A percentile compares a stretch with the other conserved stretches of the same genome.
These are phyloP conservation scores for Glycyrrhiza uralensis DNA, from an alignment of 306 rosid genomes.

Conservation along the genomic window DNA sequence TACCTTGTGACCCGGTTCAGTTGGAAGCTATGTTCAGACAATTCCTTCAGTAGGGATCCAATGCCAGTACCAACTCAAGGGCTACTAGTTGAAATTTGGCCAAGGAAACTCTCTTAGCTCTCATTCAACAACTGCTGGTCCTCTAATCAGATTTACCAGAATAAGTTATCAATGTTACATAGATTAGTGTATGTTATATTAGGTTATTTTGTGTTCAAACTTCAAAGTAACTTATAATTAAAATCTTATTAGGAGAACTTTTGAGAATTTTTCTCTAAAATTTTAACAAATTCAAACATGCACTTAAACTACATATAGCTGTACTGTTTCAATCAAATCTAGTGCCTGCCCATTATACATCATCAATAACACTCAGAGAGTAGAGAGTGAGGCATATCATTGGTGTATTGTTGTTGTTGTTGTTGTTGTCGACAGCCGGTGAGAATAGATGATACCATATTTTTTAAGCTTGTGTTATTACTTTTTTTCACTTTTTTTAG, in stretches of 20 bases:
- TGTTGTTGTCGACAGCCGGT: too few species aligned
- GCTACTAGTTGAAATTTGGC: slow-evolving; percentile 45
- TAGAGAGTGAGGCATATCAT: too few species aligned
- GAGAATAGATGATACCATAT: too few species aligned
- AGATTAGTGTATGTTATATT: background rate
- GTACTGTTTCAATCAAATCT: background rate
- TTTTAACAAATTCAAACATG: background rate
- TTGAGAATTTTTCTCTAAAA: background rate
- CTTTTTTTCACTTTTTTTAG: too few species aligned
- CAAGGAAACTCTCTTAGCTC: slow-evolving; percentile 31
- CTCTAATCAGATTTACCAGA: background rate
- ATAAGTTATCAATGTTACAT: background rate
- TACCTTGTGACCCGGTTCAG: slow-evolving; percentile 58
- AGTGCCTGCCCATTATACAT: too few species aligned
- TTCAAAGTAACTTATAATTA: background rate
- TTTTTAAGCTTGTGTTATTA: too few species aligned
- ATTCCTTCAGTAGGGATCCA: slow-evolving; percentile 57
- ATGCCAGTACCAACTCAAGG: slow-evolving; percentile 56
- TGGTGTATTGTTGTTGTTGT: too few species aligned
- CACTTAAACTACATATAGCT: background rate
- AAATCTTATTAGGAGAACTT: background rate
- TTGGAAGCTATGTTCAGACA: slow-evolving; percentile 66
- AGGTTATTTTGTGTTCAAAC: background rate
- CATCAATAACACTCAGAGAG: too few species aligned
- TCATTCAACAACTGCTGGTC: background rate